Conservation (phyloP, 106 monocot genomes). For the Iris macrosiphon region DNA sequence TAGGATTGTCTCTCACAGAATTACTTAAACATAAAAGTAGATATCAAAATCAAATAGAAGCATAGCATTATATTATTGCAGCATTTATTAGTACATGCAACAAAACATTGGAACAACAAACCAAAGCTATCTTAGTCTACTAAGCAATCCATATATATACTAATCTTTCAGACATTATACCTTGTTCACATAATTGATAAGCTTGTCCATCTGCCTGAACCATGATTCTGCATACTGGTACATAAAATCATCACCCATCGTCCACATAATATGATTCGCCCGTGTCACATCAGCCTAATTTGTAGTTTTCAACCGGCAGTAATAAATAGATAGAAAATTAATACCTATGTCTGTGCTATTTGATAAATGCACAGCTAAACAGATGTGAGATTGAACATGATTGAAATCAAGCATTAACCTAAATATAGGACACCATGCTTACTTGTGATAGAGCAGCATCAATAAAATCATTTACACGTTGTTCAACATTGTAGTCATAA, state of each 20-base stretch:
- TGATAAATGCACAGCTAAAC: not conserved
- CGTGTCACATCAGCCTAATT: conserved; percentile 50
- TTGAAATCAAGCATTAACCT: not conserved
- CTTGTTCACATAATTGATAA: conserved; percentile 67
- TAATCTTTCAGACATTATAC: conserved; percentile 13
- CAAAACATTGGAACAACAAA: too few relatives aligned
- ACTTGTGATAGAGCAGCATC: conserved; percentile 51
- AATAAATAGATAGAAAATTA: not conserved
- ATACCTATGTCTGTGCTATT: not conserved
- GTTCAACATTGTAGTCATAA: conserved; percentile 70
- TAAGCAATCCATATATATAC: too few relatives aligned
- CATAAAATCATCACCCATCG: conserved; percentile 60
- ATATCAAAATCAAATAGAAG: too few relatives aligned
- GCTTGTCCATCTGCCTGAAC: conserved; percentile 62
- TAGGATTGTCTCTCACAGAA: too few relatives aligned
- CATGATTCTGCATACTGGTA: conserved; percentile 65
- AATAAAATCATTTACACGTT: conserved; percentile 83
- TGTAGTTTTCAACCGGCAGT: not conserved
- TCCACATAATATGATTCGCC: conserved; percentile 71
- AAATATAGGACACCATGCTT: not conserved
- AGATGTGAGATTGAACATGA: not conserved
- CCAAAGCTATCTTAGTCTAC: too few relatives aligned
- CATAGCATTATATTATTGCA: too few relatives aligned
- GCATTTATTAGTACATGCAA: too few relatives aligned
- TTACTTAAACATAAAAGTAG: too few relatives aligned